A percentile compares a stretch with the other conserved stretches of the same genome.
Conservation (phyloP, 371 early-diverging fungal species). For the Quaeritorhiza haematococci region DNA sequence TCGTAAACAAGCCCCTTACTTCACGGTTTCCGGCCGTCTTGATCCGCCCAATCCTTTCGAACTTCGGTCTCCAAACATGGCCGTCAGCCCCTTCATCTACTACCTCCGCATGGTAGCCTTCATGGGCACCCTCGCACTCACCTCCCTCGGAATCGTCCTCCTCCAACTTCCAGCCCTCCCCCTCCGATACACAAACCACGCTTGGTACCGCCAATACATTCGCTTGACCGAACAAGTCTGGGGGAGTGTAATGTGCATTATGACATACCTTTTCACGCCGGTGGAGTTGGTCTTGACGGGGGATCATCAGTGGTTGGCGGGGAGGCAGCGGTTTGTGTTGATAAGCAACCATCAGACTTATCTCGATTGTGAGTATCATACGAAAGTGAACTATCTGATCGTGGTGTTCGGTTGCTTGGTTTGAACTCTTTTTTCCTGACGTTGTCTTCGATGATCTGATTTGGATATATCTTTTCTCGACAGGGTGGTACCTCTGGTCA, state of each 20-base stretch:
- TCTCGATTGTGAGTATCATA: slow-evolving; percentile 10
- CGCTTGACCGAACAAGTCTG: slow-evolving; percentile 18
- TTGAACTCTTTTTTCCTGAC: background rate
- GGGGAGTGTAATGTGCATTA: slow-evolving; percentile 15
- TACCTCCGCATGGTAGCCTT: no score
- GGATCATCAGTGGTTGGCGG: slow-evolving; percentile 13
- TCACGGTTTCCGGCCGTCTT: no score
- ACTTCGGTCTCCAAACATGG: no score
- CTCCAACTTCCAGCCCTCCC: no score
- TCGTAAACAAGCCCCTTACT: no score
- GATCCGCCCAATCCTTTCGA: no score
- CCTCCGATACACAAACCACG: no score
- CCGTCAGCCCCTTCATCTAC: no score
- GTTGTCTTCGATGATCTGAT: no score
- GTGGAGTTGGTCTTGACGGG: slow-evolving; percentile 25
- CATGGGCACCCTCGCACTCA: no score
- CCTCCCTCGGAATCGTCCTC: no score
- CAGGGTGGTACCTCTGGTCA: background rate
- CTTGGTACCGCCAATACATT: slow-evolving; percentile 19
- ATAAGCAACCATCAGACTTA: slow-evolving; percentile 31
- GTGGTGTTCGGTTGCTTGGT: slow-evolving; percentile 23
- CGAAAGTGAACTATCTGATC: slow-evolving; percentile 14
- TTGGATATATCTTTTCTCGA: background rate
- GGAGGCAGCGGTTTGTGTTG: background rate
- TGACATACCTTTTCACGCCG: slow-evolving; percentile 7